A percentile compares a stretch with the other conserved stretches of the same genome.
phyloP scores from a whole-genome alignment of 2,329 filamentous ascomycete species.

The Coniella vitis region DNA sequence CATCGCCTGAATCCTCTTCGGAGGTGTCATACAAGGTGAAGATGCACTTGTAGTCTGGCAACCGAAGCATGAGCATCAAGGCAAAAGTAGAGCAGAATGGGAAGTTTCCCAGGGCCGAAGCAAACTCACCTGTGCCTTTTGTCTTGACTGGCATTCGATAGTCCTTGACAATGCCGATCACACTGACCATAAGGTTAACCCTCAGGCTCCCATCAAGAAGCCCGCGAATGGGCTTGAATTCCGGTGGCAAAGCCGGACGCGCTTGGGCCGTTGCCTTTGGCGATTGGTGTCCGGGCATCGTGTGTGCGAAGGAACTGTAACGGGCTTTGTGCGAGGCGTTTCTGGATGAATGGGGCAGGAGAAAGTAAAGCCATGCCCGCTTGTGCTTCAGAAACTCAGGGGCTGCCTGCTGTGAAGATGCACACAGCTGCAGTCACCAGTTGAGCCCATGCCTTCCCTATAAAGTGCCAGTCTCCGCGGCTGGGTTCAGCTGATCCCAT shows the following conservation, averaged over 20 bases:
- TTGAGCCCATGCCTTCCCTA: too few species aligned
- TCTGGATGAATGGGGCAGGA: too few species aligned
- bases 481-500: too few species aligned
- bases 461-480: too few species aligned
- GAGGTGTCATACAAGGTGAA: conserved; percentile 56
- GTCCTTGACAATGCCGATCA: conserved; percentile 69
- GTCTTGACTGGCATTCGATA: conserved; percentile 46
- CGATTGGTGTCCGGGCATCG: conserved; percentile 5
- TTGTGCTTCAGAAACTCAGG: too few species aligned
- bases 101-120: neutral
- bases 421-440: too few species aligned
- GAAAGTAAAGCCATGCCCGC: too few species aligned
- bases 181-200: conserved; percentile 36
- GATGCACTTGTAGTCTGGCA: conserved; percentile 51
- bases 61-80: neutral
- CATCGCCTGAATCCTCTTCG: conserved; percentile 34
- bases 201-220: conserved; percentile 34
- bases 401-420: too few species aligned
- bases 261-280: conserved; percentile 1
- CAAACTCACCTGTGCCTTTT: conserved; percentile 40
- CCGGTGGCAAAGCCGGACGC: conserved; percentile 25
- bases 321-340: neutral
- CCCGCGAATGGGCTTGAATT: conserved; percentile 35
- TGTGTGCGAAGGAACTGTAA: neutral
- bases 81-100: neutral